Conservation (phyloP, 148 eudicot species). For the Vaccinium darrowii region DNA sequence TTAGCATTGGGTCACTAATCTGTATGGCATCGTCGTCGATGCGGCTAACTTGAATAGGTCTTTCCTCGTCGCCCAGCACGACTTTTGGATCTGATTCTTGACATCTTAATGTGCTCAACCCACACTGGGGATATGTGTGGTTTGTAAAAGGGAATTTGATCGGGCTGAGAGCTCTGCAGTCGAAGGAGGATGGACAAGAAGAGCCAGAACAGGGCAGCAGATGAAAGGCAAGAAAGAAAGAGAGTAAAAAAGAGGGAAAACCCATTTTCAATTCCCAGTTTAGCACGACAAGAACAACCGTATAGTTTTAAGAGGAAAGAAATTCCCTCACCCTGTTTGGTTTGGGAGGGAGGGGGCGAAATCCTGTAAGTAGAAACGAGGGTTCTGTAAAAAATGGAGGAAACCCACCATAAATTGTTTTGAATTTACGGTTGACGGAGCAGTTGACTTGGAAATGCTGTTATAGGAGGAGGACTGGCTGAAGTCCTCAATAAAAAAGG, state of each 20-base stretch:
- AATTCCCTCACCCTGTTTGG: background rate
- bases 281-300: background rate
- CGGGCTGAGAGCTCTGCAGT: slow-evolving; percentile 16
- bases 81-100: slow-evolving; percentile 1
- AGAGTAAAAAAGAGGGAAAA: background rate
- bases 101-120: slow-evolving; percentile 33
- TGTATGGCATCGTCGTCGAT: background rate
- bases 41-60: background rate
- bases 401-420: background rate
- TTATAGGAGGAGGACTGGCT: too few species aligned
- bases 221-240: background rate
- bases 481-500: too few species aligned
- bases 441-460: background rate
- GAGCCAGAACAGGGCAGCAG: background rate
- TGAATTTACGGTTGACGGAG: background rate
- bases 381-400: background rate
- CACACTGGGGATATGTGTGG: slow-evolving; percentile 20
- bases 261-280: background rate
- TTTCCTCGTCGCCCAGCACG: slow-evolving; percentile 13
- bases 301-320: background rate
- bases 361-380: background rate
- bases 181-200: slow-evolving; percentile 33
- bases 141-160: slow-evolving; percentile 37
- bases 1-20: background rate
- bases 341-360: background rate